Evolutionary conservation across 495 filamentous ascomycete species (phyloP).

Genomic region (Pyrenopolyporus hunteri): DNA sequence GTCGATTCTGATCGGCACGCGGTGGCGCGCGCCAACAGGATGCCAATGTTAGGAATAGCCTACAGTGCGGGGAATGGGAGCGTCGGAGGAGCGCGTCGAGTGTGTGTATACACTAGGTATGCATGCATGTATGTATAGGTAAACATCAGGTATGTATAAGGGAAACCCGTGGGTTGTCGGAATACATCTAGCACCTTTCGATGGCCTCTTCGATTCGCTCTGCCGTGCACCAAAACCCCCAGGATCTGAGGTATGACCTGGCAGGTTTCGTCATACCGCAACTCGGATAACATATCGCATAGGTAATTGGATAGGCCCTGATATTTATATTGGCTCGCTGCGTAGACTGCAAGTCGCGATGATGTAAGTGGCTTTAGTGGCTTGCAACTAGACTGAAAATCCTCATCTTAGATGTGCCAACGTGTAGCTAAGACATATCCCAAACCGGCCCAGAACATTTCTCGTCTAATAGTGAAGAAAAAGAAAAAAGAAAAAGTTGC

Average conservation of each 20-base stretch:
- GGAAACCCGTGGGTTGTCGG: not conserved
- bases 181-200: not conserved
- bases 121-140: not conserved
- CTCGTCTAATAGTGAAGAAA: conserved; percentile 14
- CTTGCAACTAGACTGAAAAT: conserved; percentile 25
- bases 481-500: too few relatives aligned
- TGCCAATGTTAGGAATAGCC: conserved; percentile 2
- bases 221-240: too few relatives aligned
- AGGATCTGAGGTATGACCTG: too few relatives aligned
- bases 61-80: conserved; percentile 6
- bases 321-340: conserved; percentile 17
- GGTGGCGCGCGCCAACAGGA: conserved; percentile 24
- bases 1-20: conserved; percentile 14
- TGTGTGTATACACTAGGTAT: too few relatives aligned
- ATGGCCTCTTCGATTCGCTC: not conserved
- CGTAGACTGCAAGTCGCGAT: not conserved
- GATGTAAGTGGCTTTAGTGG: conserved; percentile 35
- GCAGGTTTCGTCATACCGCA: not conserved
- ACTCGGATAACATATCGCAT: not conserved
- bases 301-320: not conserved
- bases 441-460: too few relatives aligned
- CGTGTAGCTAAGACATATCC: conserved; percentile 11
- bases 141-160: not conserved
- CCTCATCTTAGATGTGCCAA: conserved; percentile 24
- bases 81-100: too few relatives aligned